Evolutionary conservation across 2,329 filamentous ascomycete genomes (phyloP).

Genomic region (Endocalyx cinctus): DNA sequence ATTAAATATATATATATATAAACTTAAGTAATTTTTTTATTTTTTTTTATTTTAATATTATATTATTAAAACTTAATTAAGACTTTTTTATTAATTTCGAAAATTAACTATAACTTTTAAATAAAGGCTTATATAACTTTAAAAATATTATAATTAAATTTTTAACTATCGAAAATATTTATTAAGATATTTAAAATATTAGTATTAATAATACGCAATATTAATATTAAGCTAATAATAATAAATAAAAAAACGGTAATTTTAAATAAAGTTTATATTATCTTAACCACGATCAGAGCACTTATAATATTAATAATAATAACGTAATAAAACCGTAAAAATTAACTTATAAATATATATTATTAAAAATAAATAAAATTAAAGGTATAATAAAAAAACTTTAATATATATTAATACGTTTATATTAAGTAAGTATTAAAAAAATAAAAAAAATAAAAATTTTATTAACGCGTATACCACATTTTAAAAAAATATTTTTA

Average conservation of each 20-base stretch:
- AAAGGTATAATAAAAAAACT: background rate
- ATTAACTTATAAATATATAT: background rate
- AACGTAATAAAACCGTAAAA: background rate
- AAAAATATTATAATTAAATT: too few relatives aligned
- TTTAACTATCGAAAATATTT: background rate
- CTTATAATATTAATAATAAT: background rate
- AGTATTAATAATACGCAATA: too few relatives aligned
- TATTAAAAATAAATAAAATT: background rate
- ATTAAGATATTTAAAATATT: background rate
- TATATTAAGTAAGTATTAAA: background rate
- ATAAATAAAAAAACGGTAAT: background rate
- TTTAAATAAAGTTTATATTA: background rate
- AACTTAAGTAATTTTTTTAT: too few relatives aligned
- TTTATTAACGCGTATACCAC: background rate
- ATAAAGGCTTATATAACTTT: too few relatives aligned
- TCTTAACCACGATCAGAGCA: too few relatives aligned
- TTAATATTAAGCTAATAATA: too few relatives aligned
- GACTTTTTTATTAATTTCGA: too few relatives aligned
- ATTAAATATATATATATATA: too few relatives aligned
- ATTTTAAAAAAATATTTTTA: background rate
- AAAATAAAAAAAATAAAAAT: background rate
- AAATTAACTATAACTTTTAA: too few relatives aligned
- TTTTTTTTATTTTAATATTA: too few relatives aligned
- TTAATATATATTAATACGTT: background rate
- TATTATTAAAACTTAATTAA: too few relatives aligned